Base-by-base conservation (phyloP, 169 alveolate genomes). In the Cystoisospora suis region DNA sequence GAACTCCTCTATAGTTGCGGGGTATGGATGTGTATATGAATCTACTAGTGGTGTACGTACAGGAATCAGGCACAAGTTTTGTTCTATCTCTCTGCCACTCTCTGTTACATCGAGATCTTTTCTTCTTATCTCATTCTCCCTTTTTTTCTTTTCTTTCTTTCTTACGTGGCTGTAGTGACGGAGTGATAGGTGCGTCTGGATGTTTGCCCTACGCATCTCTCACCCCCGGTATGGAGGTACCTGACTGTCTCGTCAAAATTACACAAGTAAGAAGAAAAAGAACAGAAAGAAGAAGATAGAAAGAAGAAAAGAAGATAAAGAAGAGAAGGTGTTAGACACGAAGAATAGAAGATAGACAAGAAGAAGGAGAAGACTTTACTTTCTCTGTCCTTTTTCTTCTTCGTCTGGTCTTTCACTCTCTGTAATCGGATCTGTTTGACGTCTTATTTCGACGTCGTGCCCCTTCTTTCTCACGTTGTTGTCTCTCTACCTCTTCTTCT, bases 191-290 rank as follows among this genome's bases (percentile, higher is more conserved):
- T 0, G 83, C 20, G 3, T 34, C n/a, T 3, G 83, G 53, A 72
- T 12, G 42, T n/a, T 4, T 53, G 32, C 23, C 58, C 29, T 72
- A 72, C 83, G 83, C 83, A 6, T 34, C 83, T 72, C 47, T 72
- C 47, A 34, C 1, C 1, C 83, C 91, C 49, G 91, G 91, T 29
- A 65, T 79, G 86, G 29, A 61, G 59, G 79, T 45, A 27, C 91
- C 91, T 3, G 91, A 87, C 77, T 87, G 91, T 38, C 86, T 87
- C 77, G 91, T 87, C 79, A 87, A 87, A 61, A 83, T 86, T 12
- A 77, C 90, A n/a, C 40, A 77, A 46, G 90, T 86, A 45, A 42
- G 89, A 12, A 36, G n/a, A 58, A 29, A 12, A 46, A n/a, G n/a
- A n/a, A n/a, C n/a, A n/a, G n/a, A n/a, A n/a, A n/a, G n/a, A n/a